A percentile compares a stretch with the other conserved stretches of the same genome.
Conservation (phyloP, 73 alveolate species). For the Halteria grandinella region DNA sequence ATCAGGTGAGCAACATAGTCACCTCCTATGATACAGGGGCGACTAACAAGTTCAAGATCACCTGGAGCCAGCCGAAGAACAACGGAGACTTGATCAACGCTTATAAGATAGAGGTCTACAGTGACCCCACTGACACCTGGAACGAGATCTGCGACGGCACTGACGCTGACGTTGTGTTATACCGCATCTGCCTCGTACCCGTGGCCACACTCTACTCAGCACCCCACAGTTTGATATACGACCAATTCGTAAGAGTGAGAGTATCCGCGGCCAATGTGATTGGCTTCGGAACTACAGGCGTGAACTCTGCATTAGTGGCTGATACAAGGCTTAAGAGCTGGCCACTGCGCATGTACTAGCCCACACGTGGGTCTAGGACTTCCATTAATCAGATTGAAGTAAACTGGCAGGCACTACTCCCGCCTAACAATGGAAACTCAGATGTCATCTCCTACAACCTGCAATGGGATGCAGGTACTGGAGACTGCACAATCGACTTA, state of each 20-base stretch:
- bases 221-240: neutral
- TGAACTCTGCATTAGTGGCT: too few relatives aligned
- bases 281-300: too few relatives aligned
- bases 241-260: neutral
- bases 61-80: constrained; percentile 51
- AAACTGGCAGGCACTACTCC: constrained; percentile 53
- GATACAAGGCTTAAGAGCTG: too few relatives aligned
- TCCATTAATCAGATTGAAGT: neutral
- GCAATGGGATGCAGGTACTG: constrained; percentile 49
- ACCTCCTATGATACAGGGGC: constrained; percentile 30
- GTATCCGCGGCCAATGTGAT: too few relatives aligned
- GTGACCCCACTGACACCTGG: neutral
- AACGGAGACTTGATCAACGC: constrained; percentile 41
- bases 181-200: constrained; percentile 45
- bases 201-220: constrained; percentile 26
- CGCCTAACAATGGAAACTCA: constrained; percentile 29
- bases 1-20: constrained; percentile 10
- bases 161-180: neutral
- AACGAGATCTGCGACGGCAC: constrained; percentile 47
- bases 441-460: constrained; percentile 26
- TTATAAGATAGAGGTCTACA: constrained; percentile 26
- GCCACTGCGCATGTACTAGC: neutral
- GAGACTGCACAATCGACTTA: constrained; percentile 11
- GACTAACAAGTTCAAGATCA: constrained; percentile 24
- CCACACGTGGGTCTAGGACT: constrained; percentile 16